Conservation (phyloP, 1,139 yeast genomes). For the Taphrina deformans region DNA sequence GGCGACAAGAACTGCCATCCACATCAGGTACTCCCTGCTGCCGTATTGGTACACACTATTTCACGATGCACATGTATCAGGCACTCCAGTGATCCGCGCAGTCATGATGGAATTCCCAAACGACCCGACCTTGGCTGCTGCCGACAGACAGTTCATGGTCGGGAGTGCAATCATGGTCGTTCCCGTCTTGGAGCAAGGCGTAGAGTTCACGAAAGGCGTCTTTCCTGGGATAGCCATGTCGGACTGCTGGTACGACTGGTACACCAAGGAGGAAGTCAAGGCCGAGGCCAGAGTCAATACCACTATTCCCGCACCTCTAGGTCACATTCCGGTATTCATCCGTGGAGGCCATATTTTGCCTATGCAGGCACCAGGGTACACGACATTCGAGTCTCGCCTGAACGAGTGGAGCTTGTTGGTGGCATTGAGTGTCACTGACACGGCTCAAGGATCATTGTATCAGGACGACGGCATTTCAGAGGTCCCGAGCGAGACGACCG, state of each 20-base stretch:
- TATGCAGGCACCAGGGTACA: slow-evolving; percentile 49
- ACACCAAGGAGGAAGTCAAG: slow-evolving; percentile 43
- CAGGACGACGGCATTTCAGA: slow-evolving; percentile 81
- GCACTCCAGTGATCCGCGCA: slow-evolving; percentile 72
- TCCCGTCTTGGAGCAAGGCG: slow-evolving; percentile 68
- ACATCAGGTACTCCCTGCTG: slow-evolving; percentile 67
- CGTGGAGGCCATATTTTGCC: slow-evolving; percentile 75
- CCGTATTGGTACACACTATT: slow-evolving; percentile 80
- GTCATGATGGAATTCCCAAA: slow-evolving; percentile 64
- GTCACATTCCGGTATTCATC: slow-evolving; percentile 66
- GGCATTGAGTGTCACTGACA: slow-evolving; percentile 55
- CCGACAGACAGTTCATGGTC: slow-evolving; percentile 80
- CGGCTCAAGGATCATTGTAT: slow-evolving; percentile 64
- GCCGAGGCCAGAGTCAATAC: slow-evolving; percentile 42
- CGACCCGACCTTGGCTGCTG: slow-evolving; percentile 52
- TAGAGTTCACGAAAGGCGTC: slow-evolving; percentile 51
- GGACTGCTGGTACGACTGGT: slow-evolving; percentile 48
- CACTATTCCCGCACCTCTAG: slow-evolving; percentile 53
- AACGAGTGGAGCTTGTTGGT: slow-evolving; percentile 49
- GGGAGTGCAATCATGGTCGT: slow-evolving; percentile 70
- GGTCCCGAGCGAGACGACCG: slow-evolving; percentile 46
- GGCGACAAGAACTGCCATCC: slow-evolving; percentile 69
- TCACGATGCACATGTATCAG: slow-evolving; percentile 58
- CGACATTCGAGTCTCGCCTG: slow-evolving; percentile 45
- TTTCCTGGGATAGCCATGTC: slow-evolving; percentile 58